These are phyloP conservation scores for Cenococcum geophilum DNA, from an alignment of 495 filamentous ascomycete species.

Conservation along the genomic window DNA sequence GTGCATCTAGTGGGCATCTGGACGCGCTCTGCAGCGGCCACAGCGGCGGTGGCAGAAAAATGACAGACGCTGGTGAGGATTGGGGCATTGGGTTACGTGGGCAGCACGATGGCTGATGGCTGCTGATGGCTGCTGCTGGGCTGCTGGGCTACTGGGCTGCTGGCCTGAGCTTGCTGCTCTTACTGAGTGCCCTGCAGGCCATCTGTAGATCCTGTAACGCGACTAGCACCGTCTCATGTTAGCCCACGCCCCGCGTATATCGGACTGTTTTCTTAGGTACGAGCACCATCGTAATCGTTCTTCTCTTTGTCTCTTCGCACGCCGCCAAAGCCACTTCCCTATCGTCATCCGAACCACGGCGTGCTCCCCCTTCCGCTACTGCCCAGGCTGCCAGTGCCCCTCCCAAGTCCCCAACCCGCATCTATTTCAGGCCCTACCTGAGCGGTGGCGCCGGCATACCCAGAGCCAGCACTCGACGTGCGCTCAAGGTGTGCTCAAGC, in stretches of 20 bases:
- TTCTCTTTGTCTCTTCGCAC: background rate
- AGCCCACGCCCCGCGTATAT: background rate
- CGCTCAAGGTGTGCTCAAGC: too few species aligned
- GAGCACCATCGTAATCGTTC: background rate
- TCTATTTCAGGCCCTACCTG: too few species aligned
- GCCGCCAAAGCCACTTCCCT: background rate
- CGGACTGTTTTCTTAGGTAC: background rate
- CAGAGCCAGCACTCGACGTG: too few species aligned
- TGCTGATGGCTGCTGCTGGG: too few species aligned
- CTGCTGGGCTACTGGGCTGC: too few species aligned
- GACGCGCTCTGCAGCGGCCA: too few species aligned
- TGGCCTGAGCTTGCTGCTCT: too few species aligned
- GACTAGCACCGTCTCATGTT: background rate
- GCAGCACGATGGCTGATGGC: too few species aligned
- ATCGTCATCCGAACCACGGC: background rate
- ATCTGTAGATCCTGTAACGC: background rate
- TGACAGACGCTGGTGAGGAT: too few species aligned
- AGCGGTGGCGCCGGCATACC: background rate
- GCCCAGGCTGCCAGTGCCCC: background rate
- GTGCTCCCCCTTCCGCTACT: background rate
- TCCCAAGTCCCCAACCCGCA: background rate
- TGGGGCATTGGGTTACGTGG: too few species aligned
- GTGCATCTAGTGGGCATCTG: too few species aligned
- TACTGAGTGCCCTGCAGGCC: background rate
- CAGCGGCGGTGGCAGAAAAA: too few species aligned